These are phyloP conservation scores for Zymoseptoria passerinii DNA, from an alignment of 2,329 filamentous ascomycete species.

Conservation along the genomic window DNA sequence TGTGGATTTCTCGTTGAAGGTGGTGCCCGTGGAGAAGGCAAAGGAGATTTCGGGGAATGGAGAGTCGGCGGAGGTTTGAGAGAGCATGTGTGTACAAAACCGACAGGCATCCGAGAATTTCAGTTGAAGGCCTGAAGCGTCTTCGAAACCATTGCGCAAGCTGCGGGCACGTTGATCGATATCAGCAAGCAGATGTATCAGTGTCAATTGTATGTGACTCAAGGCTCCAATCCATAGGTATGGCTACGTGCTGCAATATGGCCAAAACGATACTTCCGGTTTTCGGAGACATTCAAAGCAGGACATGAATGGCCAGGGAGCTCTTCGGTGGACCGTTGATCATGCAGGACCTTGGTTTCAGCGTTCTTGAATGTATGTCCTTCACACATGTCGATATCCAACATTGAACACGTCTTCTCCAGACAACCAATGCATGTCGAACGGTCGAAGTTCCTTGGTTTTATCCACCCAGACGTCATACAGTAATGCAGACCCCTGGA, in stretches of 20 bases:
- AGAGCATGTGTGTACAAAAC: background rate
- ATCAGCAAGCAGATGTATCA: too few species aligned
- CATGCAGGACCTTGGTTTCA: background rate
- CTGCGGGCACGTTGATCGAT: too few species aligned
- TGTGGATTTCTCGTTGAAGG: slow-evolving; percentile 94
- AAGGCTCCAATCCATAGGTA: too few species aligned
- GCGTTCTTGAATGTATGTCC: background rate
- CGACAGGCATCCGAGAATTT: background rate
- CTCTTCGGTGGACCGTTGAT: background rate
- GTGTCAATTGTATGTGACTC: too few species aligned
- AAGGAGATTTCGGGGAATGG: slow-evolving; percentile 19
- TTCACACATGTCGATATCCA: background rate
- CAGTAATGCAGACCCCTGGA: background rate
- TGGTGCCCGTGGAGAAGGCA: slow-evolving; percentile 42
- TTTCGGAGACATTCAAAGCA: background rate
- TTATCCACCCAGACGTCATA: background rate
- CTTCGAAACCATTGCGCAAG: too few species aligned
- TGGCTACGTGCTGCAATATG: too few species aligned
- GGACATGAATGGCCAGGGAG: background rate
- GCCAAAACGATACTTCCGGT: too few species aligned
- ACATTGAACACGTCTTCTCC: background rate
- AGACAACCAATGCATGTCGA: background rate
- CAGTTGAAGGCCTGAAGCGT: too few species aligned
- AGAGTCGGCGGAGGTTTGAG: slow-evolving; percentile 16
- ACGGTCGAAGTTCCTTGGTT: background rate